Conservation (phyloP, 768 basidiomycete genomes). For the Mycena rebaudengoi region DNA sequence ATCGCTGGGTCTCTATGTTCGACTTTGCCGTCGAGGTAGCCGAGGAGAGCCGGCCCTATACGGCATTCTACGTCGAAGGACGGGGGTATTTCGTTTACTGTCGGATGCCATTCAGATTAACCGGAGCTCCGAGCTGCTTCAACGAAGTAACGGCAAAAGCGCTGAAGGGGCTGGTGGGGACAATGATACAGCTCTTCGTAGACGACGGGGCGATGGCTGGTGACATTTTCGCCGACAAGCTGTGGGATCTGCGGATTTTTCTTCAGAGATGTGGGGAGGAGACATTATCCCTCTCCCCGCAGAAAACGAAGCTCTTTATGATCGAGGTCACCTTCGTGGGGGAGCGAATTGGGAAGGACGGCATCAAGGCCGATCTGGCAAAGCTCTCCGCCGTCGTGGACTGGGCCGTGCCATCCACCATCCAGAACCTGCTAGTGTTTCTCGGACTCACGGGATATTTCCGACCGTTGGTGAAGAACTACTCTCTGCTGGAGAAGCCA, state of each 20-base stretch:
- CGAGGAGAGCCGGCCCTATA: slow-evolving; percentile 33
- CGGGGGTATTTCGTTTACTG: slow-evolving; percentile 44
- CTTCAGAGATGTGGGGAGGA: slow-evolving; percentile 36
- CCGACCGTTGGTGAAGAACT: slow-evolving; percentile 41
- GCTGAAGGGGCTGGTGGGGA: slow-evolving; percentile 35
- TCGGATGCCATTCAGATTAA: slow-evolving; percentile 50
- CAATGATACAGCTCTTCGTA: slow-evolving; percentile 42
- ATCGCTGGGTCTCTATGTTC: slow-evolving; percentile 43
- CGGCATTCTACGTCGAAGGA: slow-evolving; percentile 48
- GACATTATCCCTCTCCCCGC: slow-evolving; percentile 44
- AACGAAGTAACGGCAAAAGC: slow-evolving; percentile 34
- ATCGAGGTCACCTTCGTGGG: slow-evolving; percentile 46
- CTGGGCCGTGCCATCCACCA: slow-evolving; percentile 38
- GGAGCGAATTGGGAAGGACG: slow-evolving; percentile 37
- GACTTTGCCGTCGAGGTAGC: slow-evolving; percentile 42
- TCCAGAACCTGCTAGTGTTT: slow-evolving; percentile 40
- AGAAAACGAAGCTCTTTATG: slow-evolving; percentile 47
- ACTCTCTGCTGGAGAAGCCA: slow-evolving; percentile 40
- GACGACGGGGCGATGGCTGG: slow-evolving; percentile 46
- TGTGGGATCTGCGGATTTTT: slow-evolving; percentile 33
- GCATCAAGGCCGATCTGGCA: slow-evolving; percentile 42
- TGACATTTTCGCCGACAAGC: slow-evolving; percentile 38
- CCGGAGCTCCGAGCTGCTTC: slow-evolving; percentile 47
- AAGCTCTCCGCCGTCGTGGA: slow-evolving; percentile 50
- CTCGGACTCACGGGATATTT: slow-evolving; percentile 46